These are phyloP conservation scores for Oemleria cerasiformis DNA, from an alignment of 306 rosid genomes.

Conservation along the genomic window DNA sequence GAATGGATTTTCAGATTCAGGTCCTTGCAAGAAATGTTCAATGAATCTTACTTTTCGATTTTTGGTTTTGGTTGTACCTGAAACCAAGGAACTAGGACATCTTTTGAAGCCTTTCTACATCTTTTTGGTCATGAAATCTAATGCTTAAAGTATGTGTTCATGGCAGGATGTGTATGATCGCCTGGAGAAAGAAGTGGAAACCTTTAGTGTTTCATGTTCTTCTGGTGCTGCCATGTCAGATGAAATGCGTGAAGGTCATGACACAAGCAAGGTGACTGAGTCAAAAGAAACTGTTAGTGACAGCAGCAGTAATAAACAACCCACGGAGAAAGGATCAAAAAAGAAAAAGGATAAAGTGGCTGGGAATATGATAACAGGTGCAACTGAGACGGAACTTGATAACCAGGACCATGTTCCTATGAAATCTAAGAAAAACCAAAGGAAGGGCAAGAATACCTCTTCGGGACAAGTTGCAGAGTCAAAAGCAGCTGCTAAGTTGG, in stretches of 20 bases:
- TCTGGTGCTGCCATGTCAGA: constrained; percentile 37
- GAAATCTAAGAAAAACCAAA: constrained; percentile 86
- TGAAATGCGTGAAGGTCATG: constrained; percentile 47
- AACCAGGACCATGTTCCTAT: constrained; percentile 55
- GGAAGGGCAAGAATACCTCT: constrained; percentile 71
- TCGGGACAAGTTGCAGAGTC: constrained; percentile 51
- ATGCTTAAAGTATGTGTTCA: constrained; percentile 26
- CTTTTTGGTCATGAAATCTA: constrained; percentile 21
- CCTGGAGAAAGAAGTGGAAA: constrained; percentile 80
- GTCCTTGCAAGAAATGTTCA: neutral
- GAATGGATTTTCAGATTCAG: neutral
- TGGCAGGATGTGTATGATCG: constrained; percentile 67
- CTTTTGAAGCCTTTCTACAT: constrained; percentile 12
- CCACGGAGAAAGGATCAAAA: constrained; percentile 66
- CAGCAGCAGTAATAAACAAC: constrained; percentile 49
- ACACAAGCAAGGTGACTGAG: constrained; percentile 49
- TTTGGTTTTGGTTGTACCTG: neutral
- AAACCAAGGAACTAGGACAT: constrained; percentile 5
- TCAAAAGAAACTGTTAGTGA: constrained; percentile 53
- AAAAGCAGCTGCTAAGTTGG: constrained; percentile 59
- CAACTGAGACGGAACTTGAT: constrained; percentile 62
- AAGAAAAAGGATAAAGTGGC: constrained; percentile 73
- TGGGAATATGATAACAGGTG: constrained; percentile 39
- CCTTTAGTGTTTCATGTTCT: constrained; percentile 49
- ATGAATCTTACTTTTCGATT: neutral